Percentiles rank a stretch among this genome's conserved stretches.
Evolutionary conservation across 257 asterid species (phyloP).

Genomic region (Capsicum baccatum): DNA sequence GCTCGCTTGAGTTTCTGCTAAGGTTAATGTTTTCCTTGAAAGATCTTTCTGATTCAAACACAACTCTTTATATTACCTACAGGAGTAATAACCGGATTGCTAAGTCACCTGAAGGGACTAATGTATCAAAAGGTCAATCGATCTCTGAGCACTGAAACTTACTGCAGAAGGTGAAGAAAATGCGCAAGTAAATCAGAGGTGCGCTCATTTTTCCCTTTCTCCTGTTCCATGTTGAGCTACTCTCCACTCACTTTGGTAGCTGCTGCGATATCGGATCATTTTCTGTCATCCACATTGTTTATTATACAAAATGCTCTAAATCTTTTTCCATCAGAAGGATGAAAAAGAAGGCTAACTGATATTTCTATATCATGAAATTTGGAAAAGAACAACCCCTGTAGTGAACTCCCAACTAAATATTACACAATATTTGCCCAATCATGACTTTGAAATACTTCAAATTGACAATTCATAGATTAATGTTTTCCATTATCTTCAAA

Average conservation of each 20-base stretch:
- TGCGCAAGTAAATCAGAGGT: background rate
- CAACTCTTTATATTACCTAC: background rate
- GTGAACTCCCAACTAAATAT: background rate
- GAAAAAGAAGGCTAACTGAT: background rate
- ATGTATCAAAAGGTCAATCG: background rate
- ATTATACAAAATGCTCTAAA: background rate
- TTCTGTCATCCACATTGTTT: constrained; percentile 6
- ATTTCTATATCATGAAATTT: background rate
- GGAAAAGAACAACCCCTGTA: background rate
- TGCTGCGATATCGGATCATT: background rate
- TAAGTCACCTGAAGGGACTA: background rate
- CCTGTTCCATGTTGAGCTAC: constrained; percentile 15
- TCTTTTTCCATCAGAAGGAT: constrained; percentile 15
- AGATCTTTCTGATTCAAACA: background rate
- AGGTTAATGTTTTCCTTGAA: background rate
- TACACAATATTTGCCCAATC: background rate
- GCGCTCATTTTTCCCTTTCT: background rate
- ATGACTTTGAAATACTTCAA: background rate
- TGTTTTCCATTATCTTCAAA: background rate
- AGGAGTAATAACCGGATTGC: background rate
- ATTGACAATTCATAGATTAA: background rate
- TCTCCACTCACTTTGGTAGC: background rate
- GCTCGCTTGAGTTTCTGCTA: background rate
- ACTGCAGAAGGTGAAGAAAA: background rate
- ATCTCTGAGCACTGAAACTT: background rate